Evolutionary conservation across 345 rosid species (phyloP).

Genomic region (Salix koriyanagi): DNA sequence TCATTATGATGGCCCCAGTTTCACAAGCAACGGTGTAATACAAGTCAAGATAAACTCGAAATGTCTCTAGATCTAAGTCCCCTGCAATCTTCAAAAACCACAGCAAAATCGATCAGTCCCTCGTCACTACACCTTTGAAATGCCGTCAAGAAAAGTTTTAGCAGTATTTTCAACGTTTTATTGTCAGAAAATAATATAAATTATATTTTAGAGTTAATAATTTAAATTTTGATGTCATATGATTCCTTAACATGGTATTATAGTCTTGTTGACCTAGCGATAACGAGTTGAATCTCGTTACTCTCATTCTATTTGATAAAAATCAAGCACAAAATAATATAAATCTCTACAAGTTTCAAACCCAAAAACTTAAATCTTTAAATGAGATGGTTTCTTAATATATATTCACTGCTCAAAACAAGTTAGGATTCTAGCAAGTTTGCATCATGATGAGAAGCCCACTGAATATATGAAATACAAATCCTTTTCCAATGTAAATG

Average conservation of each 20-base stretch:
- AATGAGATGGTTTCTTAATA: no score
- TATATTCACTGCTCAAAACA: background rate
- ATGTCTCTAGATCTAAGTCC: background rate
- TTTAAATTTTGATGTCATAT: fast-evolving
- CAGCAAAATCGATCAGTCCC: background rate
- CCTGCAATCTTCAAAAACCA: no score
- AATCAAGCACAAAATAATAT: no score
- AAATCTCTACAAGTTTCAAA: fast-evolving
- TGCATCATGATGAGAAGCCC: conserved; percentile 6
- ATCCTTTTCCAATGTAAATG: background rate
- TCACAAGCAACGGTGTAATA: background rate
- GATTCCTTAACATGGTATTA: no score
- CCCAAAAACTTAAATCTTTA: no score
- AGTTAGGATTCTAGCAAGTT: background rate
- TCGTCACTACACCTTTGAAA: background rate
- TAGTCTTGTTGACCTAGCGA: fast-evolving
- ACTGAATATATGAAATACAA: background rate
- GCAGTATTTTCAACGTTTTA: background rate
- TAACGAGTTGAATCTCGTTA: fast-evolving
- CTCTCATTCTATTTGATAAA: fast-evolving
- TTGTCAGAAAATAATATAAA: no score
- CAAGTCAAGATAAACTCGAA: background rate
- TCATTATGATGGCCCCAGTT: background rate
- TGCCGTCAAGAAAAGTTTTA: background rate
- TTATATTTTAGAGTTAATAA: no score